phyloP scores from a whole-genome alignment of 371 early-diverging fungal genomes.

The Haplosporangium sp. region DNA sequence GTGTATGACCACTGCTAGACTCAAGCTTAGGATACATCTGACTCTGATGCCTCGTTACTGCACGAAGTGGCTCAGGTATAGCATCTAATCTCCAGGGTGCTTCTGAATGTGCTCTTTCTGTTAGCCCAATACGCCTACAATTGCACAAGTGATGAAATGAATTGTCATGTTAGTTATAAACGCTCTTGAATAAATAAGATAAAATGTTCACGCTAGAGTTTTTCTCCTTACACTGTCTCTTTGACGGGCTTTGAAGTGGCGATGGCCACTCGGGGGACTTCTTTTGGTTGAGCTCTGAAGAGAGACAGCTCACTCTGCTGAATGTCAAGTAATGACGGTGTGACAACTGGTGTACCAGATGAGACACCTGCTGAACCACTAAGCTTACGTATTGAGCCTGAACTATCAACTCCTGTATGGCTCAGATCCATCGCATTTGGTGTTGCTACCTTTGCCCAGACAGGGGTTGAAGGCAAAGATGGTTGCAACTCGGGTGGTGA shows the following conservation, averaged over 20 bases:
- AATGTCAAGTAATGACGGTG: conserved; percentile 26
- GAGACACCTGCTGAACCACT: background rate
- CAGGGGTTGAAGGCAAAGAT: conserved; percentile 6
- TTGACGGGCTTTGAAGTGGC: conserved; percentile 51
- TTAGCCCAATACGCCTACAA: conserved; percentile 17
- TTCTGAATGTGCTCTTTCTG: conserved; percentile 28
- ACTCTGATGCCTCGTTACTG: conserved; percentile 43
- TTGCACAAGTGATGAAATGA: background rate
- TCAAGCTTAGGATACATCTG: conserved; percentile 44
- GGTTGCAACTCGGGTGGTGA: background rate
- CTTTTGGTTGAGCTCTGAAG: conserved; percentile 32
- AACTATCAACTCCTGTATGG: background rate
- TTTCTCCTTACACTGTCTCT: conserved; percentile 35
- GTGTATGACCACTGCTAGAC: conserved; percentile 2
- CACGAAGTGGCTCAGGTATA: conserved; percentile 44
- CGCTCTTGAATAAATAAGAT: too few relatives aligned
- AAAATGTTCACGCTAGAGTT: background rate
- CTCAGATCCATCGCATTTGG: conserved; percentile 1
- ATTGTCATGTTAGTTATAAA: too few relatives aligned
- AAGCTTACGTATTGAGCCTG: background rate
- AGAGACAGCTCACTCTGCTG: conserved; percentile 41
- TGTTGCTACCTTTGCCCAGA: conserved; percentile 31
- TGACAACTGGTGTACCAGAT: background rate
- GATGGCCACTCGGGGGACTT: conserved; percentile 34
- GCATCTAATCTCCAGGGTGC: conserved; percentile 55